Evolutionary conservation across 2,329 filamentous ascomycete species (phyloP).

Genomic region (Plenodomus lindquistii): DNA sequence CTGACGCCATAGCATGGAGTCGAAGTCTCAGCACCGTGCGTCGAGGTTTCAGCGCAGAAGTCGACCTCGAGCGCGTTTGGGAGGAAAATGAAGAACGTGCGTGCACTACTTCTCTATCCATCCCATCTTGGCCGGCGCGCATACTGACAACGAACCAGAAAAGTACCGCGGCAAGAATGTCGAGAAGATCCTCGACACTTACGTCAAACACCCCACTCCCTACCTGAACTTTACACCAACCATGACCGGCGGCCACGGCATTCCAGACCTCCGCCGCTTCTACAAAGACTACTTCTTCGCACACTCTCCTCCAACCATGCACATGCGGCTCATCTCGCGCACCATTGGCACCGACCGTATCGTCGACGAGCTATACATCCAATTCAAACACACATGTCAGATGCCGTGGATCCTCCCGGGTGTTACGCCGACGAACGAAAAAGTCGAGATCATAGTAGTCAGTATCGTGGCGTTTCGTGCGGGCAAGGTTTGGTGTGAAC

Average conservation of each 20-base stretch:
- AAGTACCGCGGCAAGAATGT: slow-evolving; percentile 43
- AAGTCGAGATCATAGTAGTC: slow-evolving; percentile 61
- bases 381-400: slow-evolving; percentile 60
- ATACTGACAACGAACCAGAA: slow-evolving; percentile 26
- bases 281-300: slow-evolving; percentile 62
- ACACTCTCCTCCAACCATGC: slow-evolving; percentile 50
- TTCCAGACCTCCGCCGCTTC: slow-evolving; percentile 53
- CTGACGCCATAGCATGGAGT: slow-evolving; percentile 70
- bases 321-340: slow-evolving; percentile 59
- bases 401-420: slow-evolving; percentile 65
- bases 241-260: slow-evolving; percentile 51
- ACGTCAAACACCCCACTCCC: slow-evolving; percentile 40
- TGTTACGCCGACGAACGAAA: slow-evolving; percentile 59
- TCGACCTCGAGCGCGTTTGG: slow-evolving; percentile 50
- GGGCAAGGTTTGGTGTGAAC: slow-evolving; percentile 59
- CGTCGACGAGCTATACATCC: slow-evolving; percentile 63
- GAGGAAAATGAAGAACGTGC: slow-evolving; percentile 48
- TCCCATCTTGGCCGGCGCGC: too few species aligned
- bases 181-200: slow-evolving; percentile 45
- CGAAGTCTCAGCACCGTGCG: slow-evolving; percentile 64
- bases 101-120: slow-evolving; percentile 1
- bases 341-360: slow-evolving; percentile 62
- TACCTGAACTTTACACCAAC: slow-evolving; percentile 51
- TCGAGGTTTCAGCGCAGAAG: slow-evolving; percentile 60
- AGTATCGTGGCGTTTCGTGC: slow-evolving; percentile 60